Base-by-base conservation (phyloP, 2,329 filamentous ascomycete genomes). In the Neoascochyta sp. region DNA sequence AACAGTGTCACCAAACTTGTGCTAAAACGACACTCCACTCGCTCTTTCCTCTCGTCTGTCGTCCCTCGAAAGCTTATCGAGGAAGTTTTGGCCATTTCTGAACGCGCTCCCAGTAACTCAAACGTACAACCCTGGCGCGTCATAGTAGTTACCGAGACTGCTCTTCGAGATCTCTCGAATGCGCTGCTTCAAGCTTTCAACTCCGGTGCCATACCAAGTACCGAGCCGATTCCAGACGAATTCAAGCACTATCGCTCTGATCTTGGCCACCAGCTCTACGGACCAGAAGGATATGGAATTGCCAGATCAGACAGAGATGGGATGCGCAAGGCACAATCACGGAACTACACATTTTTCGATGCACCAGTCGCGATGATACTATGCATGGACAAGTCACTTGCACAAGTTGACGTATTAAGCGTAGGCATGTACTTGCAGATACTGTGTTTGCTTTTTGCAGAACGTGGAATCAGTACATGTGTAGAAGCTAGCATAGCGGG, bases 381-480 rank as follows among this genome's bases (percentile, higher is more conserved):
- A 5, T 43, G 35, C 3, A 49, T 50, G 38, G 39, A 54, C 13
- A 22, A 27, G 12, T 17, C 11, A 7, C 24, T 52, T 14, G 34
- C 20, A 5, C 17, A 16, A 8, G 31, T 44, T 7, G 43, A 50
- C 36, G 36, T 43, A 9, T 30, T 52, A 36, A 40, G 40, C 29
- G 44, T 52, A 7, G 48, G 50, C 1, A 41, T 52, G 45, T 50
- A 45, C 24, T 29, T 54, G 19, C 47, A 54, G 31, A 47, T 33
- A 10, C 28, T 52, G 16, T 40, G 41, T 29, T 29, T 54, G 21
- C 29, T 47, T 15, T 22, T 50, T 22, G 43, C 41, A 10, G 47
- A 45, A 15, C 30, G 28, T 12, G 50, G 50, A 4, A 7, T 51
- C 23, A 41, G 36, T 19, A 45, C 32, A 11, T 49, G 50, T 35